A percentile compares a stretch with the other conserved stretches of the same genome.
These are phyloP conservation scores for Suillus subluteus DNA, from an alignment of 768 basidiomycete species.

Conservation along the genomic window DNA sequence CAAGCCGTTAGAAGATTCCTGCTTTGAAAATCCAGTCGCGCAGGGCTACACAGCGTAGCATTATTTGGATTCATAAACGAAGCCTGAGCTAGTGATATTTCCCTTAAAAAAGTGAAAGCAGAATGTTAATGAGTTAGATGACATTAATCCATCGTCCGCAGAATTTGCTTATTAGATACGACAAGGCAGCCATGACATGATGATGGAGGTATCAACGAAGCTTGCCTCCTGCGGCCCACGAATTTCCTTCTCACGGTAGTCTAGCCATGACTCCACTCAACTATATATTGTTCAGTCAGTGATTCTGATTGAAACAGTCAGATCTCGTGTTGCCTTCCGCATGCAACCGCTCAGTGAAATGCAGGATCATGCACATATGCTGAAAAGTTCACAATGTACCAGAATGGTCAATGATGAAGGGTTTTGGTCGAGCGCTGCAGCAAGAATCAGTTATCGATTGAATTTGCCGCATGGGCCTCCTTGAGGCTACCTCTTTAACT, in stretches of 20 bases:
- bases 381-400: not conserved
- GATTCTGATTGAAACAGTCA: not conserved
- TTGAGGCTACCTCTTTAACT: not conserved
- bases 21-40: not conserved
- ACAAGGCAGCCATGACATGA: no score
- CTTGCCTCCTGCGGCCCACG: not conserved
- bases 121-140: conserved; percentile 57
- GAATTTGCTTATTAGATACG: not conserved
- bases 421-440: not conserved
- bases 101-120: conserved; percentile 52
- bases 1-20: not conserved
- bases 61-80: conserved; percentile 39
- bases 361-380: not conserved
- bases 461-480: not conserved
- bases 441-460: not conserved
- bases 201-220: no score
- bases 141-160: conserved; percentile 9
- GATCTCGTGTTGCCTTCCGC: not conserved
- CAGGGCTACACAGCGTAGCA: not conserved
- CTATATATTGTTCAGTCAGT: not conserved
- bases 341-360: not conserved
- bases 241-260: not conserved
- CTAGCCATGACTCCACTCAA: not conserved
- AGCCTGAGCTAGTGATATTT: conserved; percentile 58
- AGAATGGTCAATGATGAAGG: not conserved